Evolutionary conservation across 192 early-diverging fungal species (phyloP).

Genomic region (Kickxella alabastrina): DNA sequence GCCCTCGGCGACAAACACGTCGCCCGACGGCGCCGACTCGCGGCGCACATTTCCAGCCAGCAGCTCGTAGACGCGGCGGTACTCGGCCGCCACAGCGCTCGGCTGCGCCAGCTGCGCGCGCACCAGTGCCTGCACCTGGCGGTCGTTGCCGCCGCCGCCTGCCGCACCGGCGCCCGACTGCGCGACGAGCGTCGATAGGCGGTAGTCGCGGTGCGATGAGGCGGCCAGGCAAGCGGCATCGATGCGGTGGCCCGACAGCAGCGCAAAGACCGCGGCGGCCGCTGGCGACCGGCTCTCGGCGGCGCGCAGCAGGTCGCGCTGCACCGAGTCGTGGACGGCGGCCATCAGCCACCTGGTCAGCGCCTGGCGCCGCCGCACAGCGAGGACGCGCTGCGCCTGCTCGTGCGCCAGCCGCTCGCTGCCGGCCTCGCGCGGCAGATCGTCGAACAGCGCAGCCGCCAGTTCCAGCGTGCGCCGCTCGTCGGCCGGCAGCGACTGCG

Average conservation of each 20-base stretch:
- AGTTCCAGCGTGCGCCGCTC: slow-evolving; percentile 27
- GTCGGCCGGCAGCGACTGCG: background rate
- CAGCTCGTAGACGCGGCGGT: slow-evolving; percentile 58
- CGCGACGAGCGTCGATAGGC: slow-evolving; percentile 71
- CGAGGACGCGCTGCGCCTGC: slow-evolving; percentile 23
- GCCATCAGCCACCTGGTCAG: slow-evolving; percentile 64
- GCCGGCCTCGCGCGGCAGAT: background rate
- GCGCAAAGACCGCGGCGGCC: slow-evolving; percentile 51
- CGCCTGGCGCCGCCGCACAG: slow-evolving; percentile 53
- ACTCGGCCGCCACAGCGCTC: slow-evolving; percentile 17
- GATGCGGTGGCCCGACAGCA: slow-evolving; percentile 60
- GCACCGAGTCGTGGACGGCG: slow-evolving; percentile 49
- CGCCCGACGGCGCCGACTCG: slow-evolving; percentile 1
- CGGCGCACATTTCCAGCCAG: slow-evolving; percentile 51
- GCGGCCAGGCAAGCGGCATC: slow-evolving; percentile 62
- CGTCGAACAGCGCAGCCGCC: slow-evolving; percentile 39
- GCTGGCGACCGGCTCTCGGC: slow-evolving; percentile 18
- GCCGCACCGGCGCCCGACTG: slow-evolving; percentile 55
- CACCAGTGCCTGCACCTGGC: slow-evolving; percentile 29
- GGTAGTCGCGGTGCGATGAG: slow-evolving; percentile 60
- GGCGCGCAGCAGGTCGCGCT: slow-evolving; percentile 40
- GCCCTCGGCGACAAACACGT: slow-evolving; percentile 32
- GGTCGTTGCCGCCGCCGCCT: slow-evolving; percentile 55
- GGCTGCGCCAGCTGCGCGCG: slow-evolving; percentile 26
- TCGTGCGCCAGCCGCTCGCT: background rate